Evolutionary conservation across 306 rosid species (phyloP), one percentile per base, ranked within the genome.

Genomic region (Rosa rugosa): DNA sequence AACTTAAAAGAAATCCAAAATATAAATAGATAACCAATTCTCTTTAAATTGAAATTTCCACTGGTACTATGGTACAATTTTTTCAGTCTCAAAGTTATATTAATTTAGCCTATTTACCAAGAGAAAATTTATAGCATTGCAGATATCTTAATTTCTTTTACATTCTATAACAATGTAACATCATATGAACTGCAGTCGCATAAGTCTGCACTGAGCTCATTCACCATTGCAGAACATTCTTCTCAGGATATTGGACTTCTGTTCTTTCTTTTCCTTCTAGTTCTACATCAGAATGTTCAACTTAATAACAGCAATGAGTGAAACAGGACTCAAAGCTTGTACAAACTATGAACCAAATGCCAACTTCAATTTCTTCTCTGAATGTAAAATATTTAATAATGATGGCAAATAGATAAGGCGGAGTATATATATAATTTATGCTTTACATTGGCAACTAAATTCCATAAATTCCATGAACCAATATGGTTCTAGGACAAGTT

Each of bases 251-350:
- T 10, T 41, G 16, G 14, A 34, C 17, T 64, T 62, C 11, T 64
- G 20, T 17, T 64, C 11, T 51, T 10, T 38, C 34, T 51, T 38
- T 53, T 54, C 34, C 11, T 5, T 38, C 0, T 20, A 49, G 47
- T 34, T 50, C 76, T 72, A 36, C 11, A 20, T 73, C 76, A 18
- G 66, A 18, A 73, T 38, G 66, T 53, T 54, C 34, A 54, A 56
- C 67, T 73, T 6, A n/a, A 53, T 38, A 73, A 40, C 38, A 73
- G 57, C 14, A 49, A 38, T 13, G 8, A 22, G 16, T 36, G 65
- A 40, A 54, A 56, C 77, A 1, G 67, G 17, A 40, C 17, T 4
- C 46, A 36, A 6, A 12, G 77, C 46, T 13, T n/a, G 27, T 40
- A 56, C 14, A 53, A 11, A n/a, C 20, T 40, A 72, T 20, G 31